Percentiles rank a stretch among this genome's conserved stretches.
phyloP scores from a whole-genome alignment of 2,329 filamentous ascomycete species.

The Xylaria sp. region DNA sequence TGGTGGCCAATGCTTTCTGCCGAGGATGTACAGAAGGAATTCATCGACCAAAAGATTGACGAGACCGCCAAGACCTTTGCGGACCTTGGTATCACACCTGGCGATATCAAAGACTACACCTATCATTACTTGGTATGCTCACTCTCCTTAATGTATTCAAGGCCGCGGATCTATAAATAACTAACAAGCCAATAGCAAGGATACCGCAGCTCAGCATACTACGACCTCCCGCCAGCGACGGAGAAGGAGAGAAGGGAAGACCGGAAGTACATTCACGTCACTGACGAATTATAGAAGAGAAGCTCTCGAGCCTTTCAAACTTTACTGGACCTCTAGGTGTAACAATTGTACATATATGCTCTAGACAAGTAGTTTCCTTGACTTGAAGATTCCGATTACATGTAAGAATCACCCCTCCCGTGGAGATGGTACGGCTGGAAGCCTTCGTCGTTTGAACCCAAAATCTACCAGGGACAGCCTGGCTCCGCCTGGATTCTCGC shows the following conservation, averaged over 20 bases:
- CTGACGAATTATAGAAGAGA: conserved; percentile 79
- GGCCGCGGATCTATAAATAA: neutral
- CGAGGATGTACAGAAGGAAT: conserved; percentile 91
- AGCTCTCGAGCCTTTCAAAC: conserved; percentile 38
- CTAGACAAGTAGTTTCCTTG: conserved; percentile 48
- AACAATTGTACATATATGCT: conserved; percentile 54
- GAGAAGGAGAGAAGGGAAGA: conserved; percentile 95
- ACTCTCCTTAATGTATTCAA: neutral
- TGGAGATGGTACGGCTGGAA: no score
- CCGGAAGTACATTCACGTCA: conserved; percentile 95
- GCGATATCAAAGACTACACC: conserved; percentile 85
- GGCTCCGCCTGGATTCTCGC: no score
- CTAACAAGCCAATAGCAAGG: conserved; percentile 71
- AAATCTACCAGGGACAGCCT: no score
- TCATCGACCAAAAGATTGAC: conserved; percentile 93
- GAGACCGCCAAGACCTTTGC: conserved; percentile 93
- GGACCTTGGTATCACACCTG: conserved; percentile 89
- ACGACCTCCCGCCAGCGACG: conserved; percentile 92
- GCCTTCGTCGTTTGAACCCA: no score
- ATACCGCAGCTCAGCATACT: conserved; percentile 88
- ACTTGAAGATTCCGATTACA: conserved; percentile 31
- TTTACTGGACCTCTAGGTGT: conserved; percentile 38
- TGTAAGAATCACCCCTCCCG: neutral
- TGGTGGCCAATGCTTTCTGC: conserved; percentile 90
- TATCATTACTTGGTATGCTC: conserved; percentile 89